Evolutionary conservation across 257 asterid species (phyloP).

Genomic region (Przewalskia tangutica): DNA sequence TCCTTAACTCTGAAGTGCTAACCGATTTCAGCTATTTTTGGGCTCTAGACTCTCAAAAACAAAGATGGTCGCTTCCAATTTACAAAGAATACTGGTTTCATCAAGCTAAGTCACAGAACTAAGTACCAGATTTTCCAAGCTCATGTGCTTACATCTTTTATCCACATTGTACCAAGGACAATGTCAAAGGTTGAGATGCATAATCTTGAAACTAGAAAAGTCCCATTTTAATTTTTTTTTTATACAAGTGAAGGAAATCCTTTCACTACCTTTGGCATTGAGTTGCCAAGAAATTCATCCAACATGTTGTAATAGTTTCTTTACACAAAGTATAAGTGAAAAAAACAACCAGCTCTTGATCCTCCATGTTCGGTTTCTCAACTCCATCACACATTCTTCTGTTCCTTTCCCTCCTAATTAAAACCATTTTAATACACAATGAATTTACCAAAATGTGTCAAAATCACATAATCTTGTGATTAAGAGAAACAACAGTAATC

Average conservation of each 20-base stretch:
- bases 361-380: not conserved
- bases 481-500: not conserved
- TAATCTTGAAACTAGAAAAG: not conserved
- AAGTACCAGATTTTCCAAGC: not conserved
- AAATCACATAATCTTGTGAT: not conserved
- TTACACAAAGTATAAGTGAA: not conserved
- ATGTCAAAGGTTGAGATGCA: not conserved
- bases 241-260: not conserved
- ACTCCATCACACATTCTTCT: not conserved
- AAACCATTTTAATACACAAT: not conserved
- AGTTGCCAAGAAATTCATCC: not conserved
- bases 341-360: not conserved
- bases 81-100: not conserved
- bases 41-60: not conserved
- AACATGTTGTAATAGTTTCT: not conserved
- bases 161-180: not conserved
- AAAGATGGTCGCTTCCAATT: not conserved
- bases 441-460: not conserved
- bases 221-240: not conserved
- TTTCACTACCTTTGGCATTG: not conserved
- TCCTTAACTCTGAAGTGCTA: not conserved
- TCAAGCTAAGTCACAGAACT: not conserved
- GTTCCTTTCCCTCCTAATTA: not conserved
- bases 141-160: not conserved
- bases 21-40: not conserved